Percentiles rank a stretch among this genome's conserved stretches.
phyloP scores from a whole-genome alignment of 2,329 filamentous ascomycete genomes.

The Karstenula rhodostoma region DNA sequence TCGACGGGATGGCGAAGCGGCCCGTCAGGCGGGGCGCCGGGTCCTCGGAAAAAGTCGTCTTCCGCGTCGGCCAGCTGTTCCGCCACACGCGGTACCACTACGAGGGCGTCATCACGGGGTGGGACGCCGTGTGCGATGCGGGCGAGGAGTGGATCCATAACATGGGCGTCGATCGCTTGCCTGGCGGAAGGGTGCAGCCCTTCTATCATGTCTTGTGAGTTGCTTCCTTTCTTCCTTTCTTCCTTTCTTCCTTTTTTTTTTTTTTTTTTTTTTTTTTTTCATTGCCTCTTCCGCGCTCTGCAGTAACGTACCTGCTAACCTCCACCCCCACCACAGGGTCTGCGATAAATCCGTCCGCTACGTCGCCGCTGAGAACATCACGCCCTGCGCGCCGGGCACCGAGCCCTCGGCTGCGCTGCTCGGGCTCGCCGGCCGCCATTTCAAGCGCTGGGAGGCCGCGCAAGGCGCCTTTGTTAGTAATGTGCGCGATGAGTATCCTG shows the following conservation, averaged over 20 bases:
- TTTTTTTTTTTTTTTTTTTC: too few species aligned
- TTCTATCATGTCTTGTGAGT: conserved; percentile 91
- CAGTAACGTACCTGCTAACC: too few species aligned
- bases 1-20: conserved; percentile 63
- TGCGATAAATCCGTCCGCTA: conserved; percentile 75
- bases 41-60: conserved; percentile 30
- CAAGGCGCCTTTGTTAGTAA: conserved; percentile 83
- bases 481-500: conserved; percentile 80
- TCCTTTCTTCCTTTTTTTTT: too few species aligned
- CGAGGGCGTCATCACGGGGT: conserved; percentile 85
- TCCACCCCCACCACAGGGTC: conserved; percentile 54
- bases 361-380: conserved; percentile 83
- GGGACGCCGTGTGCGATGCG: conserved; percentile 70
- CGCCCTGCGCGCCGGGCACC: conserved; percentile 44
- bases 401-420: conserved; percentile 68
- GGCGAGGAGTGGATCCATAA: conserved; percentile 69
- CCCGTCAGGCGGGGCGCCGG: neutral
- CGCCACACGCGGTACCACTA: conserved; percentile 82
- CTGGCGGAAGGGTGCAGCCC: conserved; percentile 69
- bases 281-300: neutral
- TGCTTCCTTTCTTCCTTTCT: too few species aligned
- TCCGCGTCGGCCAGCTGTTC: conserved; percentile 79
- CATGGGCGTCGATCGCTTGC: conserved; percentile 67
- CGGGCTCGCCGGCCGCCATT: conserved; percentile 80
- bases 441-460: conserved; percentile 80